Evolutionary conservation across 2,329 filamentous ascomycete genomes (phyloP).

Genomic region (Seiridium unicorne): DNA sequence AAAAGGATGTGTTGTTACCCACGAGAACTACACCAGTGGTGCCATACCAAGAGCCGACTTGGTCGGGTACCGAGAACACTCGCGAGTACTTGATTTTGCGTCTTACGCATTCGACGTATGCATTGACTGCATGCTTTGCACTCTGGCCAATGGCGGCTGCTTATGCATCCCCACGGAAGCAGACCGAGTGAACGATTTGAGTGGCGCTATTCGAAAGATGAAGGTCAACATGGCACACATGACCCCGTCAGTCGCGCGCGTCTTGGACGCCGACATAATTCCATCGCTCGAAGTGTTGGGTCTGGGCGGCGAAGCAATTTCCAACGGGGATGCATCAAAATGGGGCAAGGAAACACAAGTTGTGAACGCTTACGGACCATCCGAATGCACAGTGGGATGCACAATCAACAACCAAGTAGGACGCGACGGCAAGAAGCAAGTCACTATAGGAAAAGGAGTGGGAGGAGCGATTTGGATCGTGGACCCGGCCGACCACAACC

Average conservation of each 20-base stretch:
- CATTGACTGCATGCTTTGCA: constrained; percentile 54
- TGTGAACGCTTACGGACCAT: constrained; percentile 52
- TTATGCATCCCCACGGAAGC: constrained; percentile 55
- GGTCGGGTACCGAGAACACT: constrained; percentile 39
- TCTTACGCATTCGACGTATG: constrained; percentile 56
- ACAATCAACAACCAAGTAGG: constrained; percentile 44
- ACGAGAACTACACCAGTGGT: constrained; percentile 45
- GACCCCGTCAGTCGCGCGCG: constrained; percentile 49
- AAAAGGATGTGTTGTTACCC: constrained; percentile 58
- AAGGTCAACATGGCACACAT: constrained; percentile 48
- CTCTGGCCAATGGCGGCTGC: constrained; percentile 46
- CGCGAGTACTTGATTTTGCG: constrained; percentile 45
- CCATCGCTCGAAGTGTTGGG: constrained; percentile 45
- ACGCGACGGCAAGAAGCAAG: constrained; percentile 28
- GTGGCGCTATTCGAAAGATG: constrained; percentile 41
- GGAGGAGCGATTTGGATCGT: constrained; percentile 51
- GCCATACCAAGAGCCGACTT: constrained; percentile 39
- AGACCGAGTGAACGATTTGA: constrained; percentile 49
- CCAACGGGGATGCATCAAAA: constrained; percentile 43
- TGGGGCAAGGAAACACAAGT: constrained; percentile 47
- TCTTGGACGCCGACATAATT: constrained; percentile 44
- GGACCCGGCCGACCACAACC: constrained; percentile 44
- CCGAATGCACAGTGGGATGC: constrained; percentile 53
- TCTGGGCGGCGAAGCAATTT: constrained; percentile 53
- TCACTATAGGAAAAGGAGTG: constrained; percentile 47